These are phyloP conservation scores for Fusarium sp. DNA, from an alignment of 2,329 filamentous ascomycete species.

Conservation along the genomic window DNA sequence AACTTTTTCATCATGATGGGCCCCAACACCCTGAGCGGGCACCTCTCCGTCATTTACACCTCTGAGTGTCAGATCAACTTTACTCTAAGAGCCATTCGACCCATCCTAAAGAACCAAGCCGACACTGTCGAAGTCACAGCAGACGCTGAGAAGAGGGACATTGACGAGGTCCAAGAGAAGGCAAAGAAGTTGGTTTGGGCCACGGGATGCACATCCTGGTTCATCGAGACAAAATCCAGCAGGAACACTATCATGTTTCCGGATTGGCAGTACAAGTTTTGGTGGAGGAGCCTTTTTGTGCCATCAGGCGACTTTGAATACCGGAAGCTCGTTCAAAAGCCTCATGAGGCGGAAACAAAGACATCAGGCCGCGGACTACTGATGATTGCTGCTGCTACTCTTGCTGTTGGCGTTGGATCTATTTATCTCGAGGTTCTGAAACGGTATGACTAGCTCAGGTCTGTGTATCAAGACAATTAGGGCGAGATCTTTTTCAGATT, in stretches of 20 bases:
- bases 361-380: rapidly evolving
- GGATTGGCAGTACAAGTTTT: conserved; percentile 62
- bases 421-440: not conserved
- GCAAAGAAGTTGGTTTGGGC: conserved; percentile 60
- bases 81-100: conserved; percentile 47
- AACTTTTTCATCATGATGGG: conserved; percentile 54
- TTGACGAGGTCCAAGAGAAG: conserved; percentile 53
- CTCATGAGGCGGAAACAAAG: rapidly evolving
- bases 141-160: conserved; percentile 40
- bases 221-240: conserved; percentile 58
- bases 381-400: not conserved
- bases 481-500: too few species aligned
- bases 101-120: conserved; percentile 47
- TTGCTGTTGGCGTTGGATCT: conserved; percentile 1
- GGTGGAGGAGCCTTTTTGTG: conserved; percentile 60
- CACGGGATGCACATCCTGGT: conserved; percentile 65
- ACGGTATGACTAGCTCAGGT: not conserved
- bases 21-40: conserved; percentile 57
- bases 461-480: not conserved
- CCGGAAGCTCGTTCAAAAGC: not conserved
- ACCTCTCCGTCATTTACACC: conserved; percentile 62
- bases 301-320: conserved; percentile 51
- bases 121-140: conserved; percentile 49
- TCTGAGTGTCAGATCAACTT: conserved; percentile 66
- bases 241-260: conserved; percentile 66